These are phyloP conservation scores for Malus sylvestris DNA, from an alignment of 306 rosid genomes.

Conservation along the genomic window DNA sequence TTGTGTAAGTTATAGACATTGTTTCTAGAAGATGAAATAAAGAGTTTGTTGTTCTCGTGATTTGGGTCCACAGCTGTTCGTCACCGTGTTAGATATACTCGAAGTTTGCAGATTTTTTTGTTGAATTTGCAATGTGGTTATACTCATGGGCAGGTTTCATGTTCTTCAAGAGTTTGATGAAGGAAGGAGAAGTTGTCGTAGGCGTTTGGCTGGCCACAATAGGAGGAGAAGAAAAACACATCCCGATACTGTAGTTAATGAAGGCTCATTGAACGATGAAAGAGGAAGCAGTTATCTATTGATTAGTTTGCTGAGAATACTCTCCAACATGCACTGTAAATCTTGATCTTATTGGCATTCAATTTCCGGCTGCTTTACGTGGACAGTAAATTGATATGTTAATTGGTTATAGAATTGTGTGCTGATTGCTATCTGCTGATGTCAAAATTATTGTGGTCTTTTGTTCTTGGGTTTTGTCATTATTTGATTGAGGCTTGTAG, in stretches of 20 bases:
- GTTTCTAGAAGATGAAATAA: background rate
- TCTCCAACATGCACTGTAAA: conserved; percentile 74
- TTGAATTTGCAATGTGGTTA: conserved; percentile 20
- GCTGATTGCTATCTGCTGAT: background rate
- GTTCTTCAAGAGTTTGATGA: conserved; percentile 89
- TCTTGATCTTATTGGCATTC: conserved; percentile 7
- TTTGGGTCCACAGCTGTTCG: background rate
- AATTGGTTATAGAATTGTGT: background rate
- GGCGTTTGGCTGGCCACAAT: conserved; percentile 87
- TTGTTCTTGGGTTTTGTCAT: background rate
- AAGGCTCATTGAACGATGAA: conserved; percentile 56
- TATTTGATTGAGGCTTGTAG: background rate
- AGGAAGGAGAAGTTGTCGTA: conserved; percentile 90
- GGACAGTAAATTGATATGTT: background rate
- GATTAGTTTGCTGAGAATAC: conserved; percentile 61
- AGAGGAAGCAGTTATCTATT: conserved; percentile 62
- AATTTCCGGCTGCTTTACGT: conserved; percentile 13
- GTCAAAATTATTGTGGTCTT: background rate
- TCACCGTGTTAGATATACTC: background rate
- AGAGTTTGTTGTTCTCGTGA: background rate
- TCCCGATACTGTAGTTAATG: conserved; percentile 57
- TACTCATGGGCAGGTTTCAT: conserved; percentile 68
- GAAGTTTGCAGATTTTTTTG: conserved; percentile 9
- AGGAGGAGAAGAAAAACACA: conserved; percentile 75
- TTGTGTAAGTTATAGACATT: background rate